phyloP scores from a whole-genome alignment of 1,284 basidiomycete species.

The Ceraceosorus guamensis region DNA sequence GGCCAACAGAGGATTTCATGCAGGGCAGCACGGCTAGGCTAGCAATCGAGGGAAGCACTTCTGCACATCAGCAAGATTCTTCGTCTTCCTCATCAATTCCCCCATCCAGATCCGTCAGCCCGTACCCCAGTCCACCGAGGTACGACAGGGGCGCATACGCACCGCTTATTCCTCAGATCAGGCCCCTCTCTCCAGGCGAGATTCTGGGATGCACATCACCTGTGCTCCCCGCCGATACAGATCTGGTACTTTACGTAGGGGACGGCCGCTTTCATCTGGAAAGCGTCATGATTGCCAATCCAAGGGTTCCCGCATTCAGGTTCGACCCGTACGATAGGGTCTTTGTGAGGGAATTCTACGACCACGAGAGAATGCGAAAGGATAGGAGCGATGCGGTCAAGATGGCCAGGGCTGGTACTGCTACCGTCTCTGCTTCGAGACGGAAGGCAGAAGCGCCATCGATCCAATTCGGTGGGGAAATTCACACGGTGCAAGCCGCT shows the following conservation, averaged over 20 bases:
- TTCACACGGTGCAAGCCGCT: no score
- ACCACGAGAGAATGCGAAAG: constrained; percentile 81
- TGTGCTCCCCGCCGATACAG: constrained; percentile 52
- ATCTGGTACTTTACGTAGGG: constrained; percentile 65
- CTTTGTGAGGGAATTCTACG: constrained; percentile 83
- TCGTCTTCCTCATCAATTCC: not conserved
- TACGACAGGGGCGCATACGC: constrained; percentile 28
- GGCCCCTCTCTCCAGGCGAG: constrained; percentile 91
- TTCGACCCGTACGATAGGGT: constrained; percentile 99
- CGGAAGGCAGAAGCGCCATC: not conserved
- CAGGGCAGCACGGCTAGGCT: not conserved
- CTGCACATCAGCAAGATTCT: not conserved
- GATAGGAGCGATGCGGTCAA: constrained; percentile 64
- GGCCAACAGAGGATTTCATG: constrained; percentile 10
- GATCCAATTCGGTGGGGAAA: no score
- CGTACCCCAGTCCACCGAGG: not conserved
- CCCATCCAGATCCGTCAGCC: not conserved
- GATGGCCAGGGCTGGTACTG: constrained; percentile 20
- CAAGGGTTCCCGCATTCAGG: constrained; percentile 86
- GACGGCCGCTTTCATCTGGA: constrained; percentile 98
- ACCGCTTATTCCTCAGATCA: constrained; percentile 69
- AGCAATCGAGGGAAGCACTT: constrained; percentile 1
- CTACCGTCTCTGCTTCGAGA: no score
- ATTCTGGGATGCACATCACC: constrained; percentile 96
- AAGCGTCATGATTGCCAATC: constrained; percentile 98